Evolutionary conservation across 116 monocot genomes (phyloP).

Genomic region (Trichopus zeylanicus): DNA sequence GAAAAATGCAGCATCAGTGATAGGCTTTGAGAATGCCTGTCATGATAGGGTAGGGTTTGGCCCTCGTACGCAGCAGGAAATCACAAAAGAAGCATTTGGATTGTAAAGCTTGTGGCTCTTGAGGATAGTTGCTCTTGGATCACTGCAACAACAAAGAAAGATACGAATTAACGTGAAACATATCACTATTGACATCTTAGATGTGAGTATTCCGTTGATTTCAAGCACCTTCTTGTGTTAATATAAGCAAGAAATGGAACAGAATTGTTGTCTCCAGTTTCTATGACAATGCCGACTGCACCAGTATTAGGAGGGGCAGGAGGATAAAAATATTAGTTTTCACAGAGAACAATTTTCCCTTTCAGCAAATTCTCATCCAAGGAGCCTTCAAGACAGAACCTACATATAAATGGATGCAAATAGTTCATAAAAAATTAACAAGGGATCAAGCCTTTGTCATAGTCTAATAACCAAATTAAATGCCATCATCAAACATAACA

Average conservation of each 20-base stretch:
- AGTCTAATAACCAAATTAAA: neutral
- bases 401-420: neutral
- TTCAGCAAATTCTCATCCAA: neutral
- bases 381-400: neutral
- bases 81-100: neutral
- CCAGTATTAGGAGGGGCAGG: constrained; percentile 4
- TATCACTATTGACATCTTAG: too few species aligned
- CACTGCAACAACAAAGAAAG: neutral
- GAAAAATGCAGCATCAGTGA: too few species aligned
- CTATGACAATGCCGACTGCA: constrained; percentile 10
- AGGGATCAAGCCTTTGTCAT: too few species aligned
- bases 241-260: constrained; percentile 12
- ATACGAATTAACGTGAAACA: neutral
- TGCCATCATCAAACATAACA: neutral
- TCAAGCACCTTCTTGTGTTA: constrained; percentile 10
- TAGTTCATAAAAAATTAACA: neutral
- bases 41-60: neutral
- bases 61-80: constrained; percentile 3
- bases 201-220: too few species aligned
- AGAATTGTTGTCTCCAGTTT: neutral
- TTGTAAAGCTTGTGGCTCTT: neutral
- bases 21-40: constrained; percentile 3
- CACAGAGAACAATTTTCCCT: constrained; percentile 13
- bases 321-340: neutral
- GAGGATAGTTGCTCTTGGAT: neutral